phyloP scores from a whole-genome alignment of 495 filamentous ascomycete genomes.

The Neurospora sp. region DNA sequence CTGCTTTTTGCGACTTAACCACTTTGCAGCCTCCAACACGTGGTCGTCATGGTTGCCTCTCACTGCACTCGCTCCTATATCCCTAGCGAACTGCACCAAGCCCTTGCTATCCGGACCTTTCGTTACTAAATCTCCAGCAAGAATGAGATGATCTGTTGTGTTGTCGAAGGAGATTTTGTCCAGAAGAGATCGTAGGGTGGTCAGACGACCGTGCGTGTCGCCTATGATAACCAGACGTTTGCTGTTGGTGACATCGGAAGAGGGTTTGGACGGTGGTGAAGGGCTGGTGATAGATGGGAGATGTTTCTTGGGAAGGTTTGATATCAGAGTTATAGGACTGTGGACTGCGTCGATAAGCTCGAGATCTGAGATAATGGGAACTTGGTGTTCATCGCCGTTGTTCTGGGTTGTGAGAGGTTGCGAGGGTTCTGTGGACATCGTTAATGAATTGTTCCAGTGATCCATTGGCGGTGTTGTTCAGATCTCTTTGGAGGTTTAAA shows the following conservation, averaged over 20 bases:
- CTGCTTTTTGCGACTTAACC: background rate
- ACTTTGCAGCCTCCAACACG: constrained; percentile 35
- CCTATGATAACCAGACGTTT: constrained; percentile 61
- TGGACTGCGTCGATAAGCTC: background rate
- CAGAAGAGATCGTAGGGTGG: constrained; percentile 56
- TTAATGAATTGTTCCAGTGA: background rate
- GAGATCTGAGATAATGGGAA: background rate
- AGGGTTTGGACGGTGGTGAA: background rate
- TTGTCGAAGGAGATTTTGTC: constrained; percentile 53
- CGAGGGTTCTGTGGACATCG: background rate
- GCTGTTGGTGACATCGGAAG: background rate
- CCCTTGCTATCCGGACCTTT: constrained; percentile 80
- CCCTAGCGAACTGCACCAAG: constrained; percentile 63
- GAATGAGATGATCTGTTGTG: constrained; percentile 62
- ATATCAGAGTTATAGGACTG: constrained; percentile 15
- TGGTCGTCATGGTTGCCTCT: constrained; percentile 92
- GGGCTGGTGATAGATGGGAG: constrained; percentile 14
- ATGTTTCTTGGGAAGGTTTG: constrained; percentile 25
- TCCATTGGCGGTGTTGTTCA: background rate
- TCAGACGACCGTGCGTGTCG: constrained; percentile 80
- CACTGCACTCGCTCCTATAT: constrained; percentile 62
- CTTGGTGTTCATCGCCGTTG: background rate
- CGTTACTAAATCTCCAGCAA: constrained; percentile 75
- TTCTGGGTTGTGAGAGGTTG: background rate
- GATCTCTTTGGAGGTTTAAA: background rate